Conservation (phyloP, 1,139 yeast species). For the Lodderomyces parapsilosis region DNA sequence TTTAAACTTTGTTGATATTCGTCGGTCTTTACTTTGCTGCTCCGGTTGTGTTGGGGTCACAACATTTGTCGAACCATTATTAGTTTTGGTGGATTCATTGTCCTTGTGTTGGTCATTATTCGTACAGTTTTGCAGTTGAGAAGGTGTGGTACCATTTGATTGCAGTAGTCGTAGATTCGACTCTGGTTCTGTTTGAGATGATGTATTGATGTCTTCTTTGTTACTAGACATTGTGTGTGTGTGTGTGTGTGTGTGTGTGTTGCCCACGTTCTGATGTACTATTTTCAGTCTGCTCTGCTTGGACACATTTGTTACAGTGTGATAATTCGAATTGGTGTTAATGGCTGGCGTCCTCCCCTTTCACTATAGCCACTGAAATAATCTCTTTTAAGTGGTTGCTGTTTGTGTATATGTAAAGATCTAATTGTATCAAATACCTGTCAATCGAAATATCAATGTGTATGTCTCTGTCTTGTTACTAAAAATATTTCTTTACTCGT, state of each 20-base stretch:
- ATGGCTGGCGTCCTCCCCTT: background rate
- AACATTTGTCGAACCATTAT: background rate
- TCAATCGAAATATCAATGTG: too few relatives aligned
- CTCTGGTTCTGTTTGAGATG: background rate
- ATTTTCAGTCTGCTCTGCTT: conserved; percentile 1
- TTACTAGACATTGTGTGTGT: background rate
- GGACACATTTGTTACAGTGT: background rate
- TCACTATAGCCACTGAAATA: background rate
- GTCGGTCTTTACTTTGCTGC: background rate
- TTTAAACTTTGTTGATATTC: background rate
- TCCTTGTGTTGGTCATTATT: background rate
- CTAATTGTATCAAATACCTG: too few relatives aligned
- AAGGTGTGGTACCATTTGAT: background rate
- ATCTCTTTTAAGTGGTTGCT: too few relatives aligned
- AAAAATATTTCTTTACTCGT: conserved; percentile 5
- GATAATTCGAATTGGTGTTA: background rate
- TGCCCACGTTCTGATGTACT: background rate
- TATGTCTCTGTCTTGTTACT: too few relatives aligned
- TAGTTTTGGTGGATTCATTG: background rate
- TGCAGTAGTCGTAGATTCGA: background rate
- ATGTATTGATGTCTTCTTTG: background rate
- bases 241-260: too few relatives aligned
- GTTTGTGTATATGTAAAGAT: too few relatives aligned
- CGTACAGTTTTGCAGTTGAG: background rate
- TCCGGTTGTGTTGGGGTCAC: background rate